Evolutionary conservation across 768 basidiomycete species (phyloP).

Genomic region (Fistulinella prunicolor): DNA sequence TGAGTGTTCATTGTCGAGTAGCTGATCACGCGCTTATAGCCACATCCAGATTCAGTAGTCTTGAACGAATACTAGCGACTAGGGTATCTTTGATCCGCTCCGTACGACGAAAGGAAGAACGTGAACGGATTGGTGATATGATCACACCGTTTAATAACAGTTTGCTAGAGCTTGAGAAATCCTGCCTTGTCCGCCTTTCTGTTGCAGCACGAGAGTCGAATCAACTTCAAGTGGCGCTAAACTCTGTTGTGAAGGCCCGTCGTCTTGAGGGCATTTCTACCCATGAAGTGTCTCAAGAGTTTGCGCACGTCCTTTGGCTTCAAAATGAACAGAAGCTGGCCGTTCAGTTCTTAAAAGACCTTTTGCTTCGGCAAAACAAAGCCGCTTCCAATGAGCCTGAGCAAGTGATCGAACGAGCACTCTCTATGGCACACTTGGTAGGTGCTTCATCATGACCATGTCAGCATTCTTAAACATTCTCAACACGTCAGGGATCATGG

Average conservation of each 20-base stretch:
- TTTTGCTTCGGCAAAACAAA: conserved; percentile 20
- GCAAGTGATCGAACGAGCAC: conserved; percentile 32
- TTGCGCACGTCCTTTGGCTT: conserved; percentile 86
- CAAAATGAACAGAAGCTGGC: conserved; percentile 84
- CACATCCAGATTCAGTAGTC: conserved; percentile 59
- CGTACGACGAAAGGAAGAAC: conserved; percentile 63
- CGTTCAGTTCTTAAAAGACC: conserved; percentile 61
- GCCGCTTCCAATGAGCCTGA: conserved; percentile 10
- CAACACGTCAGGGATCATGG: conserved; percentile 75
- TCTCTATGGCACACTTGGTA: conserved; percentile 65
- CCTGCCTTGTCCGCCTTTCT: conserved; percentile 69
- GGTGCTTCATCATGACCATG: conserved; percentile 18
- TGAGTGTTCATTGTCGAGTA: conserved; percentile 36
- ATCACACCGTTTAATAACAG: conserved; percentile 48
- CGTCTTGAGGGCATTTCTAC: conserved; percentile 47
- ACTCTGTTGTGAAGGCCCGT: conserved; percentile 77
- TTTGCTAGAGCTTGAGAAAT: conserved; percentile 61
- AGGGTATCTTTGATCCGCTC: conserved; percentile 80
- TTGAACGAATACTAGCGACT: conserved; percentile 79
- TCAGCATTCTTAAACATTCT: background rate
- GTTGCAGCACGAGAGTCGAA: conserved; percentile 64
- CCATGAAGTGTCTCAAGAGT: conserved; percentile 70
- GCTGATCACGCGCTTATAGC: conserved; percentile 7
- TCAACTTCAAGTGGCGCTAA: conserved; percentile 80
- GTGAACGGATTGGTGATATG: conserved; percentile 73